Conservation (phyloP, 2,329 filamentous ascomycete genomes). For the Chalara sp. region DNA sequence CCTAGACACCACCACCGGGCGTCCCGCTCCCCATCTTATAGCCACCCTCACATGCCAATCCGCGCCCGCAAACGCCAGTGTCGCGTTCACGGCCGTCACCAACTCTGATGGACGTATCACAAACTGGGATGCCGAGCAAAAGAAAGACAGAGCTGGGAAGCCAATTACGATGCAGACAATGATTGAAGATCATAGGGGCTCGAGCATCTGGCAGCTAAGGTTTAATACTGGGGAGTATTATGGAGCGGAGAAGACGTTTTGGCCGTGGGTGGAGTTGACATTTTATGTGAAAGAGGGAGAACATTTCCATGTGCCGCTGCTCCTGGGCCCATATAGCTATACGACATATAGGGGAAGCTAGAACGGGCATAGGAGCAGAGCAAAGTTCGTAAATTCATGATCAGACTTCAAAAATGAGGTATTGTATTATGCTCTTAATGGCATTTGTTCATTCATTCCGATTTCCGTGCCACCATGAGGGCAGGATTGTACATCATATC, state of each 20-base stretch:
- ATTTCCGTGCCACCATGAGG: background rate
- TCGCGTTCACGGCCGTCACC: conserved; percentile 59
- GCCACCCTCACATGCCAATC: conserved; percentile 39
- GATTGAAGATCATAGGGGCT: conserved; percentile 21
- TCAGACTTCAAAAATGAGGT: background rate
- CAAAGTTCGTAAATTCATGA: too few relatives aligned
- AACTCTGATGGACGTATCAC: conserved; percentile 72
- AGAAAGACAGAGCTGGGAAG: background rate
- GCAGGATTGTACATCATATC: conserved; percentile 3
- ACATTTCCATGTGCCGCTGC: conserved; percentile 73
- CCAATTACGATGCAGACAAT: conserved; percentile 12
- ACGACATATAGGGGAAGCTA: conserved; percentile 75
- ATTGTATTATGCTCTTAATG: background rate
- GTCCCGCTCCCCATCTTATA: conserved; percentile 58
- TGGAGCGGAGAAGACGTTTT: conserved; percentile 52
- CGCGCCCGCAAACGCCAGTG: conserved; percentile 22
- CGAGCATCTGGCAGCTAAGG: conserved; percentile 54
- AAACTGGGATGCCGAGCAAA: conserved; percentile 41
- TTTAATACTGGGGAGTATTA: conserved; percentile 72
- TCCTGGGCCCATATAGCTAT: conserved; percentile 74
- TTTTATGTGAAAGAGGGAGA: conserved; percentile 47
- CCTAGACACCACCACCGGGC: conserved; percentile 72
- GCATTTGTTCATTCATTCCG: background rate
- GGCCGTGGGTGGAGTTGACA: conserved; percentile 47
- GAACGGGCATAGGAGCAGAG: background rate